phyloP scores from a whole-genome alignment of 805 yeast genomes.

The Saccharomyces paradoxus region DNA sequence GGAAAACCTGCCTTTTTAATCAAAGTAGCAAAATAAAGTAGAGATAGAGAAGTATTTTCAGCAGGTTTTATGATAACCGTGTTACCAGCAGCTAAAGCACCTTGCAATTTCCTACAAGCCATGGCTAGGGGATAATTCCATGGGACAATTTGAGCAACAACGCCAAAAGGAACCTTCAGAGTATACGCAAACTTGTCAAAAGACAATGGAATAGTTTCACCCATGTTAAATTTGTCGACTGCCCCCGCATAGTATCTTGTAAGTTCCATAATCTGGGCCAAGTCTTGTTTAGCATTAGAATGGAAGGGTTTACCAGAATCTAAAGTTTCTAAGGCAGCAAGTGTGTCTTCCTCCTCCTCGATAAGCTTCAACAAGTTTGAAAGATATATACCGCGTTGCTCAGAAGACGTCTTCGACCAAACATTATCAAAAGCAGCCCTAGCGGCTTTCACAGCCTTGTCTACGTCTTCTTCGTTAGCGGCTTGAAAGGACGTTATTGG shows the following conservation, averaged over 20 bases:
- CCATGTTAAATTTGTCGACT: conserved; percentile 52
- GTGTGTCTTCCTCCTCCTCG: conserved; percentile 36
- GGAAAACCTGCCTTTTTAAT: conserved; percentile 36
- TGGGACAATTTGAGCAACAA: conserved; percentile 40
- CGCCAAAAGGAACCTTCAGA: conserved; percentile 42
- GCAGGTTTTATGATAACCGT: conserved; percentile 37
- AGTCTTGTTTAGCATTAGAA: conserved; percentile 46
- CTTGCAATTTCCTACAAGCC: conserved; percentile 40
- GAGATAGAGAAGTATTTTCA: conserved; percentile 39
- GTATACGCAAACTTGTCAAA: conserved; percentile 44
- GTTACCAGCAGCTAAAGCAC: conserved; percentile 46
- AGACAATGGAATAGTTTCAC: conserved; percentile 52
- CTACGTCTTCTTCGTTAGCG: conserved; percentile 41
- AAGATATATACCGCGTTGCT: conserved; percentile 35
- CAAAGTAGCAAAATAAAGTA: conserved; percentile 33
- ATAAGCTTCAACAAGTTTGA: conserved; percentile 41
- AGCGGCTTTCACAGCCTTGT: conserved; percentile 45
- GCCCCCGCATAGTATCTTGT: conserved; percentile 61
- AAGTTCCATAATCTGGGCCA: conserved; percentile 45
- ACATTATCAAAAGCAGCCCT: conserved; percentile 35
- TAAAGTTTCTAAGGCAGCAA: conserved; percentile 48
- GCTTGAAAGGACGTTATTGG: conserved; percentile 40
- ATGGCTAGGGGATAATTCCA: conserved; percentile 43
- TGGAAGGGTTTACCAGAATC: conserved; percentile 49
- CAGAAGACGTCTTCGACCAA: conserved; percentile 42